Base-by-base conservation (phyloP, 768 basidiomycete genomes). In the Xerocomus brunneocitrinus region DNA sequence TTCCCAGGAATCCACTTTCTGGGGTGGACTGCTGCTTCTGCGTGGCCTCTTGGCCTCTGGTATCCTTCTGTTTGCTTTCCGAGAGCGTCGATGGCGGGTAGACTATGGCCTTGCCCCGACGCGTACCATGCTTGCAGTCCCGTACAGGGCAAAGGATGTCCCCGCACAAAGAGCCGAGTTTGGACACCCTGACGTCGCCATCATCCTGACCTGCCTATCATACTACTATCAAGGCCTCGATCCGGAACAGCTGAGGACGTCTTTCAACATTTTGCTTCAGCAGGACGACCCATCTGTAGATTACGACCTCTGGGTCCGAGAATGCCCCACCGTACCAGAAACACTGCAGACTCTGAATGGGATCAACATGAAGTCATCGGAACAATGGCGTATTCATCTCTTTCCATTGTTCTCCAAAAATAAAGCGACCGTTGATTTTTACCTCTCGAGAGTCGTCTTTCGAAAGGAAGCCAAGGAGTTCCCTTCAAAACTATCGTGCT, bases 191-290 rank as follows among this genome's bases (percentile, higher is more conserved):
- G 19, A 19, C 19, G 19, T 19, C 19, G 19, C 19, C 19, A 19
- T 19, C 19, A 19, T 19, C 19, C 19, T 19, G 19, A 19, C 19
- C 19, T 19, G 19, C 19, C 19, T 19, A 19, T 19, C 19, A 19
- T 67, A 67, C 48, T 65, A 67, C 42, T 67, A 67, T 19, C 47
- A 53, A 6, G 66, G 66, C 9, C 56, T 67, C 3, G 39, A 34
- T 7, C 35, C 51, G 4, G 35, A 41, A 1, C 66, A 65, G 40
- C 30, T 67, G 42, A 57, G 41, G n/a, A 19, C 4, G 3, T 53
- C 42, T 5, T 65, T 67, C 49, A 47, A 58, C 12, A 46, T 52
- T 9, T 38, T 67, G 8, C 49, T 59, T 9, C 56, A 57, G 13
- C 40, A 39, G 4, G 63, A 67, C 19, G 56, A 67, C 36, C 64